Evolutionary conservation across 805 yeast genomes (phyloP).

Genomic region (Candida verbasci): DNA sequence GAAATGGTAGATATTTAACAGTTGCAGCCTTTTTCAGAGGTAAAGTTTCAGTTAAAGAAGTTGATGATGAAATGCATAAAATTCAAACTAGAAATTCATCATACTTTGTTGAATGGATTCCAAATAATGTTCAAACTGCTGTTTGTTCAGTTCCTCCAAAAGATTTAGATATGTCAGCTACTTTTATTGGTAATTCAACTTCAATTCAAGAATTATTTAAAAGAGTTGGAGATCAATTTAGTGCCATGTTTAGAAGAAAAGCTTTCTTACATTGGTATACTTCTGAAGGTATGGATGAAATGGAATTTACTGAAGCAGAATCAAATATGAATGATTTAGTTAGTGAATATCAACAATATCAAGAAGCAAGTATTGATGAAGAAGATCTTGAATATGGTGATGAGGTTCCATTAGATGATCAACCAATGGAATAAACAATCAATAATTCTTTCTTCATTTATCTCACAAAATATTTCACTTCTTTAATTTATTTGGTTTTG

Average conservation of each 20-base stretch:
- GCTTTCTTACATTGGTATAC: constrained; percentile 97
- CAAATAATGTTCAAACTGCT: constrained; percentile 91
- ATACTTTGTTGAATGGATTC: constrained; percentile 93
- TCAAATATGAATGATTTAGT: constrained; percentile 86
- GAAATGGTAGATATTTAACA: constrained; percentile 85
- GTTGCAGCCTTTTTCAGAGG: constrained; percentile 95
- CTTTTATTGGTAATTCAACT: constrained; percentile 90
- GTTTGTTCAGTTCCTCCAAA: constrained; percentile 88
- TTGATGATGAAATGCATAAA: constrained; percentile 87
- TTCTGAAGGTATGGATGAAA: constrained; percentile 93
- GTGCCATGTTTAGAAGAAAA: constrained; percentile 88
- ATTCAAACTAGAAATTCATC: constrained; percentile 78
- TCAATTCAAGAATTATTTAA: constrained; percentile 87
- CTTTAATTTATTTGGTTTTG: constrained; percentile 7
- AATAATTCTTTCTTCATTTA: not conserved
- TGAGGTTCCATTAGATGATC: constrained; percentile 57
- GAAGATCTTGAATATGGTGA: constrained; percentile 66
- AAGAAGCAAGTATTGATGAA: constrained; percentile 72
- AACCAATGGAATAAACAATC: constrained; percentile 28
- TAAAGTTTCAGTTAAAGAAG: constrained; percentile 87
- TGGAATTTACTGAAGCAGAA: constrained; percentile 92
- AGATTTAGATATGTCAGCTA: constrained; percentile 83
- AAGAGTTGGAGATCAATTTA: constrained; percentile 85
- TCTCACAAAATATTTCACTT: constrained; percentile 5
- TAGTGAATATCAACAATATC: constrained; percentile 87